Evolutionary conservation across 352 stramenopile species (phyloP).

Genomic region (Phytophthora constricta): DNA sequence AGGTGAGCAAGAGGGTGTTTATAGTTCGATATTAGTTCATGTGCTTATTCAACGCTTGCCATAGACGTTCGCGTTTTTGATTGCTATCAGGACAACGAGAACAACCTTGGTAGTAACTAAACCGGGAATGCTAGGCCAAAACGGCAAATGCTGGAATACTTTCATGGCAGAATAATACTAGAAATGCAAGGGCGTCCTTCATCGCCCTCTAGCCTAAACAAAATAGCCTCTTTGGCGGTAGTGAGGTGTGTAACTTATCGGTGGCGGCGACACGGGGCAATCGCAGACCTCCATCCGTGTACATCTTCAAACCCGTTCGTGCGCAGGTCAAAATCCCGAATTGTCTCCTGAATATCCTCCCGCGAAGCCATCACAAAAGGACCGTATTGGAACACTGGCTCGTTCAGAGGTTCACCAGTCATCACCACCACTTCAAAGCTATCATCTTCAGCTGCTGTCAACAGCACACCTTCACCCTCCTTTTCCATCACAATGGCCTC

Average conservation of each 20-base stretch:
- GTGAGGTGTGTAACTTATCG: background rate
- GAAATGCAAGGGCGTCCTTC: background rate
- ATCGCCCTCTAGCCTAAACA: background rate
- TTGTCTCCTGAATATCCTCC: conserved; percentile 52
- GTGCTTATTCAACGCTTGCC: no score
- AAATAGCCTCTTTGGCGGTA: background rate
- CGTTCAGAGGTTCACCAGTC: conserved; percentile 56
- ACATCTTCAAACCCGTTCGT: conserved; percentile 70
- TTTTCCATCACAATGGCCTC: conserved; percentile 52
- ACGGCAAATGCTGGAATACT: no score
- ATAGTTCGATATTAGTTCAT: no score
- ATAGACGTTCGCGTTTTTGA: no score
- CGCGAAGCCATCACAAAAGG: conserved; percentile 74
- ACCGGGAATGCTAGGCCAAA: no score
- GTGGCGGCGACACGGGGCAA: conserved; percentile 32
- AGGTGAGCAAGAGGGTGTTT: no score
- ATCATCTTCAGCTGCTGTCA: conserved; percentile 29
- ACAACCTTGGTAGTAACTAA: no score
- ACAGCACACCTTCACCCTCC: conserved; percentile 49
- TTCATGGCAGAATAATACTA: no score
- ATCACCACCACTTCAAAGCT: conserved; percentile 61
- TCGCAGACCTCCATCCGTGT: conserved; percentile 54
- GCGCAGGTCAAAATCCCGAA: conserved; percentile 54
- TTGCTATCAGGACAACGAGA: no score
- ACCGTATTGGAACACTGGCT: conserved; percentile 63